Evolutionary conservation across 2,329 filamentous ascomycete species (phyloP), one percentile per base, ranked within the genome.

Genomic region (Penicillium sp.): DNA sequence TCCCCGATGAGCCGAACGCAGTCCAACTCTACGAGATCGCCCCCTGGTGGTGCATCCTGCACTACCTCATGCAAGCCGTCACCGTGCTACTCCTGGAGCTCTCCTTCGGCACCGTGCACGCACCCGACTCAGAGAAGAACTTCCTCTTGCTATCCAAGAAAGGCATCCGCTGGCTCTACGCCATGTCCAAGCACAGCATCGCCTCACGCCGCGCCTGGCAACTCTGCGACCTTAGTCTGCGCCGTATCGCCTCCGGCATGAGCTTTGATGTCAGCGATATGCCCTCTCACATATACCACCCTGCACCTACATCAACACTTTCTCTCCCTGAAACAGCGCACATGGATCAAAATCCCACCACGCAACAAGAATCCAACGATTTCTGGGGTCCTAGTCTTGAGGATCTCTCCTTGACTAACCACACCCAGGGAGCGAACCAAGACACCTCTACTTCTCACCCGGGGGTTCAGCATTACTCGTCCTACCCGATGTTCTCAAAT

Each of bases 21-120:
- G 65, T 76, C 15, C 75, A 75, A n/a, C 70, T 82, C 17, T 78
- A 80, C 47, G 66, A 74, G 22, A 67, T 80, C 6, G 73, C 75
- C 10, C 78, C 79, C 17, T 82, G 80, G 80, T 82, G 79, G 78
- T 78, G 74, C 63, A 74, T 81, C 28, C 70, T 82, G 42, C 80
- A 82, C 60, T 79, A 77, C 55, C 69, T 82, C 19, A 80, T 82
- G 72, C 80, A 82, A 66, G 73, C 79, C 2, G 70, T 74, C 3
- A 80, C 78, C 3, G 75, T 82, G 19, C 71, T 82, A 30, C 75
- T 82, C 53, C 75, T 82, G n/a, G 80, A 82, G 66, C 69, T 82
- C 6, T 78, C 79, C 13, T 81, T 81, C 53, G 75, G 77, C 24
- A 73, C 70, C 50, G 75, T 80, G n/a, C 80, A 81, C 64, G 76